Conservation (phyloP, 345 rosid genomes). For the Gossypium rotundifolium region DNA sequence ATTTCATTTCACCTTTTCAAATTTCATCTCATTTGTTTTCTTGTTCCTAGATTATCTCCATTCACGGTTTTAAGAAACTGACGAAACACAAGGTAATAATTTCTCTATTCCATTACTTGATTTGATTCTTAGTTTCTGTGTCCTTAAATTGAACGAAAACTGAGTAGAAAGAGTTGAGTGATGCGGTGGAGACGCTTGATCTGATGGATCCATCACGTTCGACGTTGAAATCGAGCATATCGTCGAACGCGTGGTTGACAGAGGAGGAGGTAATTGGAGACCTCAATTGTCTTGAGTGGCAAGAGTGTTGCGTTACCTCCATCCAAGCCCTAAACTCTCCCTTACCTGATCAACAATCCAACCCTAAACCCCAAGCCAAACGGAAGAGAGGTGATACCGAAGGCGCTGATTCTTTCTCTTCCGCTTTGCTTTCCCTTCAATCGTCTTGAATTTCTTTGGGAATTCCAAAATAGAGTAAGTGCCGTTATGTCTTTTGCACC, state of each 20-base stretch:
- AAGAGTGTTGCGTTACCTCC: slow-evolving; percentile 46
- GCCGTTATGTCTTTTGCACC: no score
- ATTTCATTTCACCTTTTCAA: neutral
- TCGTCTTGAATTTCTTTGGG: neutral
- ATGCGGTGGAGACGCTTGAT: slow-evolving; percentile 29
- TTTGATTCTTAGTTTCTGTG: neutral
- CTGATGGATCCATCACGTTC: slow-evolving; percentile 49
- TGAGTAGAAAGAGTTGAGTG: slow-evolving; percentile 26
- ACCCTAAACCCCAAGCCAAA: neutral
- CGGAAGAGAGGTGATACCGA: neutral
- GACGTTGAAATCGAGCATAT: slow-evolving; percentile 31
- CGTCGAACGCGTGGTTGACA: slow-evolving; percentile 19
- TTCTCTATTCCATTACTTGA: neutral
- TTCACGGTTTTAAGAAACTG: slow-evolving; percentile 40
- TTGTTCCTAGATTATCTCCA: slow-evolving; percentile 30
- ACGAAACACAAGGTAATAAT: slow-evolving; percentile 15
- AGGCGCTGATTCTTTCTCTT: slow-evolving; percentile 6
- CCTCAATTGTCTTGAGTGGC: slow-evolving; percentile 37
- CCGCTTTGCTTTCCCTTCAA: neutral
- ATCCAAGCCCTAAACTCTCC: slow-evolving; percentile 16
- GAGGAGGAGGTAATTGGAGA: slow-evolving; percentile 29
- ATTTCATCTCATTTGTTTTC: neutral
- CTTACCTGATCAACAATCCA: neutral
- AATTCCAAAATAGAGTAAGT: no score
- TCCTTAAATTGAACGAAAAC: neutral